Base-by-base conservation (phyloP, 2,329 filamentous ascomycete genomes). In the Neoscytalidium dimidiatum region DNA sequence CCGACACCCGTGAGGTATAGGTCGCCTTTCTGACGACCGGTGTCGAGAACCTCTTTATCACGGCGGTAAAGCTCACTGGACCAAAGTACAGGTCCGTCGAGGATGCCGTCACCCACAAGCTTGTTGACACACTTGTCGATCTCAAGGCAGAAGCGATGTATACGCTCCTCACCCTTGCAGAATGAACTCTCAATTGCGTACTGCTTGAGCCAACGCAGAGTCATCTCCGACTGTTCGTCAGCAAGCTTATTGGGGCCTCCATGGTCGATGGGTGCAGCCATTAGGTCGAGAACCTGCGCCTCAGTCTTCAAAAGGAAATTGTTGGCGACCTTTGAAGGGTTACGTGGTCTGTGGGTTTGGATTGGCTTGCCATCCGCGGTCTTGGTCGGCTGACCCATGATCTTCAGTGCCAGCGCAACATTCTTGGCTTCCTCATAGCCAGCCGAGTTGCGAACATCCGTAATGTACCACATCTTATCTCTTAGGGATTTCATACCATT, bases 391-490 rank as follows among this genome's bases (percentile, higher is more conserved):
- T 88, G 83, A 67, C 89, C 91, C 95, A 99, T 98, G 7, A 91
- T 92, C 77, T 95, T 96, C 57, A 99, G 81, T 4, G 94, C 95
- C 66, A 91, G 86, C 5, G 93, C 92, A 52, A 98, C 90, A 68
- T 94, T 92, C 66, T 90, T 89, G 43, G 92, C 92, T 70, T 96
- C 90, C 66, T 95, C 92, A 72, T 97, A 98, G 9, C 89, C 88
- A 56, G 89, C 91, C 3, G 95, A 97, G 71, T 94, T 94, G 67
- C 92, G 90, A 29, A 98, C 94, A 75, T 97, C 93, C 1, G 92
- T 94, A 66, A 95, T 91, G 75, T 96, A 99, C 95, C 95, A 99
- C 92, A 98, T 97, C 82, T 98, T 98, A 75, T 97, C 92, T 46
- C 95, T 88, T 43, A 97, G 83, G 23, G 90, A 88, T 65, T 89